Evolutionary conservation across 768 basidiomycete genomes (phyloP).

Genomic region (Leccinum ochraceum): DNA sequence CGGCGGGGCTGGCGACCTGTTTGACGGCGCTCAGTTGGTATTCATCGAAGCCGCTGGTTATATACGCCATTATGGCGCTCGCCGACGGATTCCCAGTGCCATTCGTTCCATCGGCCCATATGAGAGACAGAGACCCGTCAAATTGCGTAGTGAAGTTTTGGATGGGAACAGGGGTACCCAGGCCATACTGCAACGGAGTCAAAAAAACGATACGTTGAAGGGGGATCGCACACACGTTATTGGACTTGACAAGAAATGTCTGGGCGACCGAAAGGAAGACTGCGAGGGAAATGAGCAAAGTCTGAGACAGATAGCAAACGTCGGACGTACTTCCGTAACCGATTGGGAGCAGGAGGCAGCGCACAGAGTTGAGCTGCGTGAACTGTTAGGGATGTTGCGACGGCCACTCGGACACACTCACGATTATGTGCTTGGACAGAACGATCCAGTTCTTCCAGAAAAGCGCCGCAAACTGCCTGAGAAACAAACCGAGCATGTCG

Average conservation of each 20-base stretch:
- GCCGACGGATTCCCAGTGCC: constrained; percentile 56
- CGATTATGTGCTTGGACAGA: constrained; percentile 63
- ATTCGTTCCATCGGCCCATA: constrained; percentile 72
- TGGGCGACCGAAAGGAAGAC: constrained; percentile 67
- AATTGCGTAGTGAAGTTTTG: constrained; percentile 48
- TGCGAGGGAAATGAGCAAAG: constrained; percentile 4
- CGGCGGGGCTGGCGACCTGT: constrained; percentile 45
- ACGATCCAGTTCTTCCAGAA: constrained; percentile 79
- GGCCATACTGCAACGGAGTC: constrained; percentile 48
- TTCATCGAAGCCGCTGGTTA: constrained; percentile 53
- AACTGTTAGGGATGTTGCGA: constrained; percentile 2
- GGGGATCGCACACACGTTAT: constrained; percentile 48
- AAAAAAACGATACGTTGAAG: background rate
- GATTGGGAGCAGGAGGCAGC: constrained; percentile 64
- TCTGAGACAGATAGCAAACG: no score
- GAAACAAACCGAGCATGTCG: constrained; percentile 44
- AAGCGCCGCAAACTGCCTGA: constrained; percentile 60
- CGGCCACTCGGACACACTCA: constrained; percentile 34
- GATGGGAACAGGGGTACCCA: constrained; percentile 59
- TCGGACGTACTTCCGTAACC: constrained; percentile 48
- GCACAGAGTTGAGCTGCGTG: constrained; percentile 53
- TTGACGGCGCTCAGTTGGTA: constrained; percentile 51
- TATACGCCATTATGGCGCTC: constrained; percentile 56
- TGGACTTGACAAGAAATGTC: constrained; percentile 53
- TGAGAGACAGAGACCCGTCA: constrained; percentile 50